A percentile compares a stretch with the other conserved stretches of the same genome.
These are phyloP conservation scores for Cladophialophora bantiana DNA, from an alignment of 2,329 filamentous ascomycete species.

Conservation along the genomic window DNA sequence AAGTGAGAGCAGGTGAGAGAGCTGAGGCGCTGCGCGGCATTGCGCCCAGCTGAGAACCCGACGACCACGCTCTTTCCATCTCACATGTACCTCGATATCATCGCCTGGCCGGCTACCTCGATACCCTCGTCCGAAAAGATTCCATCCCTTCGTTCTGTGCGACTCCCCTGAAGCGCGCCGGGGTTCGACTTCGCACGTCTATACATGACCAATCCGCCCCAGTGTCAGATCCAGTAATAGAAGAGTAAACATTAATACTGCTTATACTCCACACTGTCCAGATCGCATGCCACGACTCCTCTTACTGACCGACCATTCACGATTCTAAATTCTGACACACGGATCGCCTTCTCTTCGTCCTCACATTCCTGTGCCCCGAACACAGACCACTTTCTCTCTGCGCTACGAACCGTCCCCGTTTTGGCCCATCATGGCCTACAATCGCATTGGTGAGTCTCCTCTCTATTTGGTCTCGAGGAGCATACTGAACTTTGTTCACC, in stretches of 20 bases:
- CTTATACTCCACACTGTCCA: conserved; percentile 12
- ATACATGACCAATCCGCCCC: conserved; percentile 6
- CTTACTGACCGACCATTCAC: conserved; percentile 6
- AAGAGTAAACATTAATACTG: conserved; percentile 22
- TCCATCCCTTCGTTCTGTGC: not conserved
- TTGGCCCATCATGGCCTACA: conserved; percentile 68
- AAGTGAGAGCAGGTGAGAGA: conserved; percentile 3
- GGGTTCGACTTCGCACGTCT: not conserved
- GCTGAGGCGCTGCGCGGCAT: not conserved
- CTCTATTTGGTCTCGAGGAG: conserved; percentile 13
- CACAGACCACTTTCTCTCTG: conserved; percentile 29
- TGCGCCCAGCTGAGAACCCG: conserved; percentile 17
- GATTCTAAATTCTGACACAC: conserved; percentile 14
- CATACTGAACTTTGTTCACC: conserved; percentile 29
- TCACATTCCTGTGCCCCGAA: conserved; percentile 28
- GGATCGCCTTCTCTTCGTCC: conserved; percentile 12
- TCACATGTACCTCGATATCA: conserved; percentile 6
- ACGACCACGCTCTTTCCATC: conserved; percentile 9
- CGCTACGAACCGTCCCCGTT: not conserved
- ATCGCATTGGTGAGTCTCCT: conserved; percentile 70
- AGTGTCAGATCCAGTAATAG: conserved; percentile 13
- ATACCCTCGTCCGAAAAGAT: not conserved
- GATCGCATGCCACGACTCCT: conserved; percentile 4
- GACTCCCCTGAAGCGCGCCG: not conserved
- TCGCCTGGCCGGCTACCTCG: not conserved